phyloP scores from a whole-genome alignment of 164 flowering plant genomes.

The Cinnamomum micranthum region DNA sequence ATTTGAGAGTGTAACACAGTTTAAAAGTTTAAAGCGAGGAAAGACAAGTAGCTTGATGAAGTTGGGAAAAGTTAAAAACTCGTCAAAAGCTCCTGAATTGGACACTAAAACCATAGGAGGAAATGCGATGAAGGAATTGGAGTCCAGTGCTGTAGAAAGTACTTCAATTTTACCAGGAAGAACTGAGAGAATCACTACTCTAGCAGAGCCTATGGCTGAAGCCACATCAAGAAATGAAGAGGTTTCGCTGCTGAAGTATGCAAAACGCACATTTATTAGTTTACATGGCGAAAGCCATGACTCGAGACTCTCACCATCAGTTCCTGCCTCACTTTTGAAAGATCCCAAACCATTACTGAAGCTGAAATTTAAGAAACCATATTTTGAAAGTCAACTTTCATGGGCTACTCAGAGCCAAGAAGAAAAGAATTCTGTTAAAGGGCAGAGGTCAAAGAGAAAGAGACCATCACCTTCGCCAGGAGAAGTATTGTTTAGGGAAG shows the following conservation, averaged over 20 bases:
- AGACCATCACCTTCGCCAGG: slow-evolving; percentile 58
- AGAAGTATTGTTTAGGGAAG: slow-evolving; percentile 36
- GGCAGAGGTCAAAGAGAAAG: slow-evolving; percentile 94
- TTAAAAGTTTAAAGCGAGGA: slow-evolving; percentile 31
- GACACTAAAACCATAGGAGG: slow-evolving; percentile 30
- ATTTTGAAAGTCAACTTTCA: slow-evolving; percentile 43
- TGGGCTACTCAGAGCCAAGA: slow-evolving; percentile 52
- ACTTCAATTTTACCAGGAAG: slow-evolving; percentile 27
- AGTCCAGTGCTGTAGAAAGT: slow-evolving; percentile 25
- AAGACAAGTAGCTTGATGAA: slow-evolving; percentile 49
- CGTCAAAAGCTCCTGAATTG: slow-evolving; percentile 32
- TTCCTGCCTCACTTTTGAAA: slow-evolving; percentile 35
- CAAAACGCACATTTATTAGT: slow-evolving; percentile 25
- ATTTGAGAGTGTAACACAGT: slow-evolving; percentile 25
- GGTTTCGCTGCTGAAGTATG: slow-evolving; percentile 32
- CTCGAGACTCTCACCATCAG: slow-evolving; percentile 16
- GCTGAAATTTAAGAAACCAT: slow-evolving; percentile 76
- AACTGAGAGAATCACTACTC: slow-evolving; percentile 22
- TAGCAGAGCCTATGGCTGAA: slow-evolving; percentile 26
- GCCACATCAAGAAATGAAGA: slow-evolving; percentile 26
- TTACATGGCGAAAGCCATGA: slow-evolving; percentile 28
- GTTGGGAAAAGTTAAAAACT: slow-evolving; percentile 39
- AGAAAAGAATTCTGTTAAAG: slow-evolving; percentile 71
- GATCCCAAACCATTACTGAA: slow-evolving; percentile 71
- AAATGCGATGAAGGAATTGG: slow-evolving; percentile 27